Evolutionary conservation across 352 stramenopile genomes (phyloP).

Genomic region (Globisporangium rhizosaccharum): DNA sequence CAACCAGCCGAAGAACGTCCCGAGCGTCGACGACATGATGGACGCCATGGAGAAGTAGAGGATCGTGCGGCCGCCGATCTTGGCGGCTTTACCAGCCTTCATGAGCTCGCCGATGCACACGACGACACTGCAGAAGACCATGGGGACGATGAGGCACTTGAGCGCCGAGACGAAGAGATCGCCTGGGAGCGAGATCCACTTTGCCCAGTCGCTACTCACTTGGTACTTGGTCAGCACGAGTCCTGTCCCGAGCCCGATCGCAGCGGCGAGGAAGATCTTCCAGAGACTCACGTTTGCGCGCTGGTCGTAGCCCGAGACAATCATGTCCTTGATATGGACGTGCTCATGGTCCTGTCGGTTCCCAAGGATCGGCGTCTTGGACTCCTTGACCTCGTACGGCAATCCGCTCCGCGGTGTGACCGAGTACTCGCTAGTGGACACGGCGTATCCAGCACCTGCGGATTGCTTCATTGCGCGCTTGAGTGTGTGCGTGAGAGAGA

Average conservation of each 20-base stretch:
- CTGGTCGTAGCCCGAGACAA: slow-evolving; percentile 7
- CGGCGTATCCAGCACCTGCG: too few species aligned
- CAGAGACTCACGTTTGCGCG: slow-evolving; percentile 10
- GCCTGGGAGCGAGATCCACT: slow-evolving; percentile 28
- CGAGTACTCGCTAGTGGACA: neutral
- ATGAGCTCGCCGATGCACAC: slow-evolving; percentile 27
- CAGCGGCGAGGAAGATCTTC: slow-evolving; percentile 14
- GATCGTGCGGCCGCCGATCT: slow-evolving; percentile 26
- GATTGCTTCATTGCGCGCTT: too few species aligned
- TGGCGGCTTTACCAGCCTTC: slow-evolving; percentile 21
- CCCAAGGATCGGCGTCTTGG: neutral
- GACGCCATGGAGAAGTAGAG: slow-evolving; percentile 21
- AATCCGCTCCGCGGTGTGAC: neutral
- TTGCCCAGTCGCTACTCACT: slow-evolving; percentile 8
- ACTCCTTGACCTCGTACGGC: neutral
- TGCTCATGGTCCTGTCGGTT: neutral
- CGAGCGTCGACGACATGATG: slow-evolving; percentile 20
- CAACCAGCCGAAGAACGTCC: slow-evolving; percentile 22
- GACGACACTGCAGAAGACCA: slow-evolving; percentile 33
- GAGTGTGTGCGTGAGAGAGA: too few species aligned
- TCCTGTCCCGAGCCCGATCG: slow-evolving; percentile 22
- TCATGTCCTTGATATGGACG: slow-evolving; percentile 13
- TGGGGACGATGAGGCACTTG: slow-evolving; percentile 34
- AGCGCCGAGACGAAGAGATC: slow-evolving; percentile 35
- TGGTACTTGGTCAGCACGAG: slow-evolving; percentile 20